Evolutionary conservation across 139 green algal species (phyloP), one percentile per base, ranked within the genome.

Genomic region (Coccomyxa sp.): DNA sequence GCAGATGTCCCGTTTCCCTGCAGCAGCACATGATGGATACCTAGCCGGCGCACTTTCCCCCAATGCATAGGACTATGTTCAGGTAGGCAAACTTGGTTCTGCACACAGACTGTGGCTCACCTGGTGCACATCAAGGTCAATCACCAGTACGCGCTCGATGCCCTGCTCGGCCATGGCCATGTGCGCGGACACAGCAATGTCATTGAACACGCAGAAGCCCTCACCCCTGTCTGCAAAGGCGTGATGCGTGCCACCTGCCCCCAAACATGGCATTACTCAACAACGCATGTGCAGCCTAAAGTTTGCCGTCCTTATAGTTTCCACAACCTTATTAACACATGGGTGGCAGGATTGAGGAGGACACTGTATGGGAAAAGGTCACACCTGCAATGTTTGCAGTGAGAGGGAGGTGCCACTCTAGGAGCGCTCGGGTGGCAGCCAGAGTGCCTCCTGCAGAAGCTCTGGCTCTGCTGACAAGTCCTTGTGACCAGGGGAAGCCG

Each of bases 121-220:
- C 79, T 94, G 91, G 67, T 94, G 91, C 23, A 93, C 89, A 75
- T 94, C 91, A 21, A 91, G 76, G 76, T 93, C 91, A 7, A 94
- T 38, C 67, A 94, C 87, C 58, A 94, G 76, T 38, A 92, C 86
- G 13, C 84, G 86, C 1, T 83, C 80, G 18, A 88, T n/a, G 66
- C 78, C 83, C 30, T 89, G 86, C 21, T 88, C 82, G 14, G 58
- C 31, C 58, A 90, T 81, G 0, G 89, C 89, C 45, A 86, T 84
- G 0, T 18, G 28, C 0, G 86, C 83, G 0, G 87, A 85, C 10
- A 90, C 60, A 14, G 87, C 86, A 30, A 93, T 89, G 79, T 91
- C 87, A 75, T 91, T 91, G 79, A 91, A 89, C 11, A 93, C 68
- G 79, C 92, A 95, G 84, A 94, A 95, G 58, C 91, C 92, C 83